Percentiles rank a stretch among this genome's conserved stretches.
phyloP scores from a whole-genome alignment of 2,329 filamentous ascomycete genomes.

The Sclerotinia subarctica region DNA sequence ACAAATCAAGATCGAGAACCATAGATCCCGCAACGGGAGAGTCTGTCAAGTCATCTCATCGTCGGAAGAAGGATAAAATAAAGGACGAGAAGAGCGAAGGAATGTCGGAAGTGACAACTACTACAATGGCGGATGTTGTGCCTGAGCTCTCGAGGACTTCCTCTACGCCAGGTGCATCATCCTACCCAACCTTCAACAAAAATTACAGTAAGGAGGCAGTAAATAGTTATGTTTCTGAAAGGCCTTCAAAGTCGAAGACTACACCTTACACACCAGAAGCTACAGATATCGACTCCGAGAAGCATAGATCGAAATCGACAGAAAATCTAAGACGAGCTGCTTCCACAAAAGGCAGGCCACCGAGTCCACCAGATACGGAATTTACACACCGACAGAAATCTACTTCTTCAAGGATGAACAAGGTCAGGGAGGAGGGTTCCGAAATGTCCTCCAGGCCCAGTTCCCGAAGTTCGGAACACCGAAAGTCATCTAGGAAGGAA shows the following conservation, averaged over 20 bases:
- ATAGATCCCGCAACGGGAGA: conserved; percentile 38
- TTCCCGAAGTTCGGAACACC: conserved; percentile 40
- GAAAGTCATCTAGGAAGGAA: conserved; percentile 39
- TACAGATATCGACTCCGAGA: conserved; percentile 61
- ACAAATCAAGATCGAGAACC: conserved; percentile 37
- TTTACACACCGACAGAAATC: conserved; percentile 46
- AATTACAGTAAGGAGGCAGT: conserved; percentile 87
- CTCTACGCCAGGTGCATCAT: conserved; percentile 36
- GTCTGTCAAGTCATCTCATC: conserved; percentile 33
- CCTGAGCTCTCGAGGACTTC: conserved; percentile 44
- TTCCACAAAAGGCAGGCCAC: conserved; percentile 49
- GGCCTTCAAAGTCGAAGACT: conserved; percentile 28
- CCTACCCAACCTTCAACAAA: conserved; percentile 81
- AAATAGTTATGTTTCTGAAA: conserved; percentile 44
- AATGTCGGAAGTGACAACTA: conserved; percentile 30
- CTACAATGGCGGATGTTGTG: conserved; percentile 48
- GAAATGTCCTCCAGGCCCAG: conserved; percentile 41
- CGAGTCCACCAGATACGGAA: conserved; percentile 63
- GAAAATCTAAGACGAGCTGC: conserved; percentile 44
- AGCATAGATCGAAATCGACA: conserved; percentile 48
- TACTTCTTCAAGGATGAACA: conserved; percentile 38
- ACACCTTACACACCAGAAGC: conserved; percentile 64
- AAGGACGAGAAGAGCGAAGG: conserved; percentile 24
- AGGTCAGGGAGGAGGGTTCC: conserved; percentile 41
- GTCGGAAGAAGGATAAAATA: conserved; percentile 34